Conservation (phyloP, 2,329 filamentous ascomycete genomes). For the Colletotrichum somersetense region DNA sequence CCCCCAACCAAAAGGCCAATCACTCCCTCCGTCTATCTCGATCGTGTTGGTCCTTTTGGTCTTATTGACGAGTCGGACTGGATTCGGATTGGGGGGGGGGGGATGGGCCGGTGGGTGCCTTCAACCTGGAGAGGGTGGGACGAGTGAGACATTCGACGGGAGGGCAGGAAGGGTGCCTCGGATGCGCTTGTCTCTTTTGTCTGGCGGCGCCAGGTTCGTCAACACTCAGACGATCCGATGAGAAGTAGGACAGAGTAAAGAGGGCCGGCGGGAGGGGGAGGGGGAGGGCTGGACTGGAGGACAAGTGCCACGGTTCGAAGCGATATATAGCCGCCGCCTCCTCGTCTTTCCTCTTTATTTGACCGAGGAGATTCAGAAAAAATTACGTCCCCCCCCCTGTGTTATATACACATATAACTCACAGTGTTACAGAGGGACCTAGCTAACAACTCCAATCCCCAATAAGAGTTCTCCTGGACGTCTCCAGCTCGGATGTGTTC, state of each 20-base stretch:
- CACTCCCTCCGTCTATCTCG: not conserved
- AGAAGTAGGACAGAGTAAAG: not conserved
- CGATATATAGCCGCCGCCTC: not conserved
- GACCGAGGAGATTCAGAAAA: not conserved
- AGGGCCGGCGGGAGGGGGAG: no score
- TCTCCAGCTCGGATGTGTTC: not conserved
- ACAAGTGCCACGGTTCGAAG: not conserved
- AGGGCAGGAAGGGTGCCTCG: not conserved
- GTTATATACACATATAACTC: no score
- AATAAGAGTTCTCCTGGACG: no score
- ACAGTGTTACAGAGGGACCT: not conserved
- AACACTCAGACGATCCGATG: not conserved
- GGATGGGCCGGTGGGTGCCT: not conserved
- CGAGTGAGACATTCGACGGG: constrained; percentile 2
- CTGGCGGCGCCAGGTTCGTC: constrained; percentile 1
- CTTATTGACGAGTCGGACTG: not conserved
- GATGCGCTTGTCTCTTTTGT: not conserved
- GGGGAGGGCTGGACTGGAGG: no score
- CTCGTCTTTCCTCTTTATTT: not conserved
- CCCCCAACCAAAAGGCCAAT: not conserved
- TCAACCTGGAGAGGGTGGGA: not conserved
- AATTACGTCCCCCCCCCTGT: no score
- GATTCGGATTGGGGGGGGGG: not conserved
- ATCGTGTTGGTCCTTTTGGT: not conserved
- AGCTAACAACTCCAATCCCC: not conserved